Conservation (phyloP, 2,329 filamentous ascomycete genomes). For the Sporothrix humicola region DNA sequence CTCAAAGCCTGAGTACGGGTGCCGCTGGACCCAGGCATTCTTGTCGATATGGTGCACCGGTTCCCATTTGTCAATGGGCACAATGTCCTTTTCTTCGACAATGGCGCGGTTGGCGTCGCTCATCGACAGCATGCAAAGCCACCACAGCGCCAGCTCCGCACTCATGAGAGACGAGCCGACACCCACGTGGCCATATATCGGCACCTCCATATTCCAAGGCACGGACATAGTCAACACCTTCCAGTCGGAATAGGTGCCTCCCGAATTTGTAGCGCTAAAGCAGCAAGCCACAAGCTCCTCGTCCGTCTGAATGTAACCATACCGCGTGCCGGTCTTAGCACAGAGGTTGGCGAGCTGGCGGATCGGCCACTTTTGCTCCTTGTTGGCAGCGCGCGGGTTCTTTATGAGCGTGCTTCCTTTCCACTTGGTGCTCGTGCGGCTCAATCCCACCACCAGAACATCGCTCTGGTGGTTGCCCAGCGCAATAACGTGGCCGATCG, state of each 20-base stretch:
- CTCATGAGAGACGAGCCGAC: slow-evolving; percentile 11
- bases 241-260: not conserved
- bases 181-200: not conserved
- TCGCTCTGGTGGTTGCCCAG: not conserved
- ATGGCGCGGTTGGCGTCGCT: slow-evolving; percentile 3
- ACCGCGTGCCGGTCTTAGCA: not conserved
- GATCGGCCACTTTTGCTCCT: slow-evolving; percentile 1
- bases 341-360: slow-evolving; percentile 13
- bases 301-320: slow-evolving; percentile 21
- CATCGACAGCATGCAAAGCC: slow-evolving; percentile 22
- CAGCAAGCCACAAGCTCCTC: slow-evolving; percentile 15
- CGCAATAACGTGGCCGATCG: not conserved
- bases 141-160: slow-evolving; percentile 12
- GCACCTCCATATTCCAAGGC: slow-evolving; percentile 14
- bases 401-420: slow-evolving; percentile 14
- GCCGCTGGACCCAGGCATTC: slow-evolving; percentile 8
- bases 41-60: not conserved
- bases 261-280: not conserved
- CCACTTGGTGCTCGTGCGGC: slow-evolving; percentile 21
- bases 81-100: slow-evolving; percentile 7
- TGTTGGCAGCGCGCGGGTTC: not conserved
- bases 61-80: slow-evolving; percentile 13
- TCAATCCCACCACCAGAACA: slow-evolving; percentile 16
- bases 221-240: slow-evolving; percentile 13
- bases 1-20: slow-evolving; percentile 14